Evolutionary conservation across 1,284 basidiomycete species (phyloP), one percentile per base, ranked within the genome.

Genomic region (Macrocystidia cucumis): DNA sequence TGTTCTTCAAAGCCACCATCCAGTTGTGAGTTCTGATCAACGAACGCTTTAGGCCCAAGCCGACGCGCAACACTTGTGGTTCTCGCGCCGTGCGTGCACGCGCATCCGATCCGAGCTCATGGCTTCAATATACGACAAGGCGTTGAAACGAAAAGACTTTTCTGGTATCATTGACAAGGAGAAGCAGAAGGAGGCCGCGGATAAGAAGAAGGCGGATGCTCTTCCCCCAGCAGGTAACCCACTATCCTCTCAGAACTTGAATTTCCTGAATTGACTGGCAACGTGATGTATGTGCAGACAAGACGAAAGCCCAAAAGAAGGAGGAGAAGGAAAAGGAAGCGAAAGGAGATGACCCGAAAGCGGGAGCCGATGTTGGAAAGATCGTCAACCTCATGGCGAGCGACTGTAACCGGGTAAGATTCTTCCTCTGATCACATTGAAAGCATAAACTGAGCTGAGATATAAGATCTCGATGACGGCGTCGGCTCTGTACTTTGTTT

Each of bases 61-160:
- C 0, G 88, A 92, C 44, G 60, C 88, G 2, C 73, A 85, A 37
- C 87, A 90, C 51, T 62, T 91, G 2, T 91, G 84, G 80, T 76
- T 74, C 44, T 74, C 78, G 7, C 70, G 88, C 16, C 69, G 87
- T n/a, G 82, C 78, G 0, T 57, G 68, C 5, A 78, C 82, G 7
- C 66, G 87, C 14, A 72, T 85, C 14, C 74, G 82, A 11, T 68
- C 75, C 3, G 78, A 84, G 56, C 67, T 92, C 9, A 90, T 85
- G 68, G 72, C 84, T 0, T 67, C 83, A 0, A 85, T 96, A 35
- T 97, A 93, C 50, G 85, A 91, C 54, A 96, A 96, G 56, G 82
- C 91, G 0, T 63, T 96, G 25, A 84, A 84, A 52, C 67, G 90
- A 18, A 84, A 80, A 51, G 91, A 96, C 54, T 81, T 82, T 39